phyloP scores from a whole-genome alignment of 169 alveolate genomes.

The Cryptosporidium sp. region DNA sequence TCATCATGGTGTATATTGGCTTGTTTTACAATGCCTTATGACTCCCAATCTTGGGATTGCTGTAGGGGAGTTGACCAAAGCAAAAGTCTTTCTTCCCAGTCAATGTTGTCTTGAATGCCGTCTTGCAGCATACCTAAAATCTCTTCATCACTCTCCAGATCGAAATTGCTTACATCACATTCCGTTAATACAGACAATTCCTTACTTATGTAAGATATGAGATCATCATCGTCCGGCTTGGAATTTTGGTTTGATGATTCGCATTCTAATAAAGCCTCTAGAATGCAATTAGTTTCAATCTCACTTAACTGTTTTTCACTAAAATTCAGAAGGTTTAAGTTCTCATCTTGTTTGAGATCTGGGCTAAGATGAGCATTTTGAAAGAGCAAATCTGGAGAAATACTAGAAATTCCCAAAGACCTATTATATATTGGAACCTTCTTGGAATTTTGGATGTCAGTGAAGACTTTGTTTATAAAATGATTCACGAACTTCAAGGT shows the following conservation, averaged over 20 bases:
- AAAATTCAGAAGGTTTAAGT: background rate
- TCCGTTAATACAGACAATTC: background rate
- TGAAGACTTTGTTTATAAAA: slow-evolving; percentile 7
- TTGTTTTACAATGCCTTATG: background rate
- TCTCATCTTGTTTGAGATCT: background rate
- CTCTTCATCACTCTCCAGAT: background rate
- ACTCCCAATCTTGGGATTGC: slow-evolving; percentile 4
- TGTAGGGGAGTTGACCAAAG: slow-evolving; percentile 41
- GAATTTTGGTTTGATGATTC: background rate
- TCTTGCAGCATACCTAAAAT: background rate
- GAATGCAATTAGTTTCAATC: background rate
- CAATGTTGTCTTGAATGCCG: slow-evolving; percentile 4
- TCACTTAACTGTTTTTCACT: background rate
- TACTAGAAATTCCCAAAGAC: background rate
- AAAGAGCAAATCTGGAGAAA: background rate
- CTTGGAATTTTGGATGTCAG: background rate
- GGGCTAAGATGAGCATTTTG: background rate
- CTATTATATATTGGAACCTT: slow-evolving; percentile 37
- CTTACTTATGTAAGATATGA: background rate
- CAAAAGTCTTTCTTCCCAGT: slow-evolving; percentile 54
- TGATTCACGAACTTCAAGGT: background rate
- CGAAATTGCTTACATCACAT: background rate
- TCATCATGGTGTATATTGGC: background rate
- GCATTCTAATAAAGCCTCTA: background rate
- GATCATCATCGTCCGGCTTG: background rate